Evolutionary conservation across 345 rosid genomes (phyloP), one percentile per base, ranked within the genome.

Genomic region (Excoecaria agallocha): DNA sequence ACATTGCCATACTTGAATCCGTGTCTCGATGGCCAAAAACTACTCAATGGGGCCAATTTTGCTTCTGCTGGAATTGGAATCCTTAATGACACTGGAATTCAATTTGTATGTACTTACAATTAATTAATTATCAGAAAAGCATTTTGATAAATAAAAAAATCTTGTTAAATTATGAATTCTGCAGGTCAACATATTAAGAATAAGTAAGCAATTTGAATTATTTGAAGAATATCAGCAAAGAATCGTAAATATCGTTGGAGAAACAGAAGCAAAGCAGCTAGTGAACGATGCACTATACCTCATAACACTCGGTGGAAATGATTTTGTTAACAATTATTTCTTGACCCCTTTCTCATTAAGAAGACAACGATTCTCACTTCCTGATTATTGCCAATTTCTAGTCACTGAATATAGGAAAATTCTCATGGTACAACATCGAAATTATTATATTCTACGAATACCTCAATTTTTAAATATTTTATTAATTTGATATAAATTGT

Each of bases 61-160:
- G 80, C 72, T 55, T 77, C 80, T 41, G 76, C 80, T 30, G 80
- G 80, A 5, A 71, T 77, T 15, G 80, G 80, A 45, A 61, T 77
- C 24, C 80, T 71, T 25, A 66, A 77, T 46, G 80, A 77, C 55
- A 77, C 76, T 37, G 80, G 80, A 24, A 35, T 62, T 66, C 80
- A 77, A 48, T 77, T 71, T 66, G 80, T 77, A 46, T 63, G 76
- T 70, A 6, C 38, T 1, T 13, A 0, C 35, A 49, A 4, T 17
- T 16, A 20, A 4, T 16, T 45, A 59, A 19, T 43, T 12, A 24
- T 11, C 4, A 7, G 6, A 19, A 11, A 35, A 41, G 1, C 8
- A 4, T 41, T 41, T 8, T 4, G 8, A 41, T 41, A 41, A 2
- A n/a, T 8, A 17, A 35, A 66, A 13, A 41, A 17, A 20, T 4